Evolutionary conservation across 2,329 filamentous ascomycete genomes (phyloP), one percentile per base, ranked within the genome.

Genomic region (Scleromitrula shiraiana): DNA sequence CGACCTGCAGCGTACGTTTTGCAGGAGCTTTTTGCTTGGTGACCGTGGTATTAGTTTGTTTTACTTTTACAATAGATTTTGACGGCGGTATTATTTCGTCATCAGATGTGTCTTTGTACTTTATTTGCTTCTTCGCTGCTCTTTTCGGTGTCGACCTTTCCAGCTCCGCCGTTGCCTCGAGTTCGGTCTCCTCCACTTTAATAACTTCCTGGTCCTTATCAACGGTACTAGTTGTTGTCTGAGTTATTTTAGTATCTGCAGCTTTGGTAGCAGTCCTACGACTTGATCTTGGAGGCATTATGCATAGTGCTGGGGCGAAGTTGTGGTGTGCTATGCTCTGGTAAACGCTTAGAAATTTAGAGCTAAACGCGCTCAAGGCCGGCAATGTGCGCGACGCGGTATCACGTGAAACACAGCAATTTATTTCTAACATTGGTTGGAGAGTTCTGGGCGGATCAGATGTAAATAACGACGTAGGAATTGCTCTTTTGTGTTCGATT

Each of bases 1-100:
- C 48, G 35, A 56, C 30, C 50, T 58, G 57, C 14, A 52, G 50
- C 42, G 61, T 64, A 9, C 59, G 55, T 50, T 64, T 62, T 44
- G 46, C 40, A 29, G 46, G 6, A 9, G 48, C 30, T 53, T 59
- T 57, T 45, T 60, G 58, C 26, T 36, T 43, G 4, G 19, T 20
- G 5, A 29, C 23, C 17, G 23, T 23, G 10, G 7, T 20, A 7
- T 8, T 29, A 12, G 17, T 23, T 4, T 35, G 10, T 23, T 24
- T 26, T 20, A 2, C 32, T 4, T 20, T 24, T 9, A 15, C 20
- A 8, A n/a, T 32, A 15, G n/a, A 14, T 4, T 37, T 36, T 12
- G 24, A 24, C 24, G 24, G 6, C 7, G 4, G 10, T 10, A 26
- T 32, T 30, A 26, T 10, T 23, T 47, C 29, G 4, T 41, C 32